These are phyloP conservation scores for Blastobotrys peoriensis DNA, from an alignment of 805 yeast species.

Conservation along the genomic window DNA sequence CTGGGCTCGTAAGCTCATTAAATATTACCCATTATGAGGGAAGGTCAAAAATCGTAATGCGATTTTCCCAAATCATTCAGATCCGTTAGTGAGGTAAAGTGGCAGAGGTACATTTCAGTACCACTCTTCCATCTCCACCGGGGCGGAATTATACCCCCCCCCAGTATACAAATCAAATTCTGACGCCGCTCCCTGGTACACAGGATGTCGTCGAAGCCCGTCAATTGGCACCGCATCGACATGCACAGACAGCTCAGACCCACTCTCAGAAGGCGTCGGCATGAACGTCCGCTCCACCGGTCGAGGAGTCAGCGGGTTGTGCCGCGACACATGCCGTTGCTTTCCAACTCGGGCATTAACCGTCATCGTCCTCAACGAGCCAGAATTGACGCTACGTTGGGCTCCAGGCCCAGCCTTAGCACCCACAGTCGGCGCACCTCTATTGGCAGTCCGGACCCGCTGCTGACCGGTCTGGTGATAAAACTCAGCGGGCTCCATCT, in stretches of 20 bases:
- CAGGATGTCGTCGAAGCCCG: neutral
- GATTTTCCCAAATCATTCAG: too few relatives aligned
- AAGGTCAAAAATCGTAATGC: neutral
- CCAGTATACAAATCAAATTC: neutral
- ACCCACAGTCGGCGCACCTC: neutral
- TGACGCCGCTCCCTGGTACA: neutral
- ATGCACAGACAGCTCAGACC: constrained; percentile 2
- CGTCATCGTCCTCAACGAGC: constrained; percentile 2
- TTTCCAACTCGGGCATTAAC: neutral
- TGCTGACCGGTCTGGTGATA: neutral
- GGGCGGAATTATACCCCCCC: neutral
- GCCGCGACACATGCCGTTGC: neutral
- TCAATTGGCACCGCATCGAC: neutral
- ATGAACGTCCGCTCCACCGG: constrained; percentile 2
- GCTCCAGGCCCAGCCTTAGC: neutral
- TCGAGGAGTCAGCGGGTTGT: constrained; percentile 5
- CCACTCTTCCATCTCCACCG: constrained; percentile 6
- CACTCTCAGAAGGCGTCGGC: constrained; percentile 9
- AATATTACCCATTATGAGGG: constrained; percentile 2
- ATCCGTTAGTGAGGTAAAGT: too few relatives aligned
- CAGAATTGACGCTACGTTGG: neutral
- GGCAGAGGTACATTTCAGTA: too few relatives aligned
- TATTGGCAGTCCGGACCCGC: too few relatives aligned
- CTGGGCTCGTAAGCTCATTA: neutral
- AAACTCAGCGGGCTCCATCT: neutral